Evolutionary conservation across 2,329 filamentous ascomycete species (phyloP).

Genomic region (Ophiostoma sp.): DNA sequence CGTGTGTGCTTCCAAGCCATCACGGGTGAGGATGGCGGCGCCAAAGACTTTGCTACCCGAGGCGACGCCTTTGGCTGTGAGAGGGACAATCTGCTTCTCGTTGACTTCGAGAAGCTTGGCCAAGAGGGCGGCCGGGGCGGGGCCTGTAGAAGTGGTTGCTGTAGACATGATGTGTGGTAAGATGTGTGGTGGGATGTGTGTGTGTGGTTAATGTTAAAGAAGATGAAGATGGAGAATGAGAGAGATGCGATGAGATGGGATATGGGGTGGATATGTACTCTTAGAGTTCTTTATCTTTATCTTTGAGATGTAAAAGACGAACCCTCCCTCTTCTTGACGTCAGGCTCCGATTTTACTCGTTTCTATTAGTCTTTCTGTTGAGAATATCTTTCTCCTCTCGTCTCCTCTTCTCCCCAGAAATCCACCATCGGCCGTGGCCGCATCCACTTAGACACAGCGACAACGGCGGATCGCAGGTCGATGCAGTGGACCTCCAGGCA

Average conservation of each 20-base stretch:
- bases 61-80: slow-evolving; percentile 51
- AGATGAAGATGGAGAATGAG: neutral
- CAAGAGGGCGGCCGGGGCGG: slow-evolving; percentile 39
- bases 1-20: slow-evolving; percentile 45
- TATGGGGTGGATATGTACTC: neutral
- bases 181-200: neutral
- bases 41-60: slow-evolving; percentile 59
- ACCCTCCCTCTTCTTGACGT: neutral
- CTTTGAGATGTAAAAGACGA: neutral
- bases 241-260: neutral
- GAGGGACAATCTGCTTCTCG: slow-evolving; percentile 51
- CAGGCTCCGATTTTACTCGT: neutral
- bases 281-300: neutral
- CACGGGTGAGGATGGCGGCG: slow-evolving; percentile 52
- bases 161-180: neutral
- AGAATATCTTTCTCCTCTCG: neutral
- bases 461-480: neutral
- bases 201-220: neutral
- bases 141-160: neutral
- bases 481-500: neutral
- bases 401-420: neutral
- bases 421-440: slow-evolving; percentile 12
- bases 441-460: neutral
- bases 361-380: neutral
- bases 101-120: slow-evolving; percentile 44